Base-by-base conservation (phyloP, 2,329 filamentous ascomycete genomes). In the Ambrosiella xylebori region DNA sequence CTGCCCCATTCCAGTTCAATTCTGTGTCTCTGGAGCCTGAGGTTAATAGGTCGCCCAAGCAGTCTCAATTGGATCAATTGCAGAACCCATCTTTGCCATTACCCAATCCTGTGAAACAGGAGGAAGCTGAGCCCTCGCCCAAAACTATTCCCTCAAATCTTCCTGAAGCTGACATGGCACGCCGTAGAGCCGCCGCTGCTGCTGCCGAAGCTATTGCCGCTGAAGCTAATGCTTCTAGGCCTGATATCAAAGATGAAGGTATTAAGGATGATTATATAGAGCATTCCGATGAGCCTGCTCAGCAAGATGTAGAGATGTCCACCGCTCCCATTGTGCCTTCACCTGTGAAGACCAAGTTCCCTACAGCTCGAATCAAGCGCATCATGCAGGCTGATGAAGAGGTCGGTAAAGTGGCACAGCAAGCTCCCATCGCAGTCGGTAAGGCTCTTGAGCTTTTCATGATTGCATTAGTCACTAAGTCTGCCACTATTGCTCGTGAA, bases 371-470 rank as follows among this genome's bases (percentile, higher is more conserved):
- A 62, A 98, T 98, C 74, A 98, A 98, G 76, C 83, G 93, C 56
- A 97, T 98, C 66, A 97, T 98, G 93, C 93, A 98, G 72, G 91
- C 91, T 9, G 93, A 98, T 67, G 93, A 98, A 67, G 93, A 98
- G 68, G 90, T 98, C 0, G 93, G 93, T 62, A 98, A 98, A 72
- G 93, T 98, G 8, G 90, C 93, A 3, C 93, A 98, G 71, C 93
- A 97, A 61, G 96, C 93, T 0, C 91, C 91, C 13, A 94, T 95
- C 59, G 93, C 91, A 35, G 91, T 97, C 50, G 88, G 88, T 64
- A 96, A 96, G 74, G 93, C 93, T 13, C 77, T 98, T 6, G 93
- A 98, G 72, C 77, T 98, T 7, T 98, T 98, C 69, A 98, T 98
- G 93, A 88, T 97, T 62, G 84, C 88, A 47, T 78, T 98, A 59